Conservation (phyloP, 805 yeast species). For the Yarrowia sp. region DNA sequence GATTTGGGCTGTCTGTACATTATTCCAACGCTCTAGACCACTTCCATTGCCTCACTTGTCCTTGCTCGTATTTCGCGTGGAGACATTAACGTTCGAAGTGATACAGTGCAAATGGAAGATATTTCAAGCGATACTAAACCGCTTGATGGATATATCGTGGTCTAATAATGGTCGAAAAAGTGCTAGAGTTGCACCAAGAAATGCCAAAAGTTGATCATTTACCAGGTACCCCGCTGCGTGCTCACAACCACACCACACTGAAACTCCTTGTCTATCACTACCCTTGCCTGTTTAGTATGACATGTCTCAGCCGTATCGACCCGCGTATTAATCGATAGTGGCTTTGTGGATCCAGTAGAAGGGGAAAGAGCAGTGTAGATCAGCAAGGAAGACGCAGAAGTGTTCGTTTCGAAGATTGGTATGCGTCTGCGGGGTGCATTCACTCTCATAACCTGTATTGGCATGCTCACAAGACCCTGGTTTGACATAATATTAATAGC, state of each 20-base stretch:
- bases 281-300: conserved; percentile 3
- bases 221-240: neutral
- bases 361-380: neutral
- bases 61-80: neutral
- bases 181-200: too few relatives aligned
- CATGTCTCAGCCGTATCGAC: conserved; percentile 13
- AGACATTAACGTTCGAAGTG: neutral
- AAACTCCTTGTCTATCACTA: neutral
- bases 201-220: too few relatives aligned
- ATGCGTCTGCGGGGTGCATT: too few relatives aligned
- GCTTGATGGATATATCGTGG: too few relatives aligned
- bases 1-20: too few relatives aligned
- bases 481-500: too few relatives aligned
- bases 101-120: neutral
- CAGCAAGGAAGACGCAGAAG: neutral
- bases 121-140: neutral
- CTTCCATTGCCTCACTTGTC: too few relatives aligned
- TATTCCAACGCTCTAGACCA: too few relatives aligned
- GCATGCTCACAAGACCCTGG: too few relatives aligned
- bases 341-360: neutral
- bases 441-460: too few relatives aligned
- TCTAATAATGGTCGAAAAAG: too few relatives aligned
- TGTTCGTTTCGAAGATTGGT: neutral
- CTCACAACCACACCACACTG: neutral
- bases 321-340: neutral